phyloP scores from a whole-genome alignment of 495 filamentous ascomycete genomes.

The Cercophora sp. region DNA sequence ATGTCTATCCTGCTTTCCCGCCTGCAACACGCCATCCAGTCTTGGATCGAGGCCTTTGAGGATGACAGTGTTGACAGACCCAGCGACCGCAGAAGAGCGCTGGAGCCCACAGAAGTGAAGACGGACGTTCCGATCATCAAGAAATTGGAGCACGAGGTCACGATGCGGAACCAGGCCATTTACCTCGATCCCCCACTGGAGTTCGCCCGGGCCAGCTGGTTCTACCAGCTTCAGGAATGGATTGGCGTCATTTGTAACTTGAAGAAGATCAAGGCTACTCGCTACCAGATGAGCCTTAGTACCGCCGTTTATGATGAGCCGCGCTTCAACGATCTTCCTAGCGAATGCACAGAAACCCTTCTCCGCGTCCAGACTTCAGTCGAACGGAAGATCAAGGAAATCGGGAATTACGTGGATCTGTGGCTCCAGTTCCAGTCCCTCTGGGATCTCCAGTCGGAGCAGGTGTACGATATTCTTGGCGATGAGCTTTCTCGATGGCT shows the following conservation, averaged over 20 bases:
- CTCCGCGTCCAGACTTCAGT: constrained; percentile 73
- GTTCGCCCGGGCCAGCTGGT: constrained; percentile 89
- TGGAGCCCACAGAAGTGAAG: constrained; percentile 35
- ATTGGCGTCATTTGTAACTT: constrained; percentile 88
- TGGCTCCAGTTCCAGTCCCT: constrained; percentile 98
- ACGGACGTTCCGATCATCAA: constrained; percentile 55
- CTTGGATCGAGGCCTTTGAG: constrained; percentile 82
- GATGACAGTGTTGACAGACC: constrained; percentile 51
- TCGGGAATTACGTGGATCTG: constrained; percentile 83
- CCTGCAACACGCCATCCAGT: constrained; percentile 71
- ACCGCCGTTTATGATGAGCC: constrained; percentile 60
- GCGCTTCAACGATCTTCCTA: constrained; percentile 83
- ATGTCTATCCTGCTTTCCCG: constrained; percentile 70
- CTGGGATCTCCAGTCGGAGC: constrained; percentile 94
- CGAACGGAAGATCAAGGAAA: constrained; percentile 70
- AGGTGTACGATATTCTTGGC: constrained; percentile 87
- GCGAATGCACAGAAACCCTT: constrained; percentile 71
- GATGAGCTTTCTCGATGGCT: constrained; percentile 90
- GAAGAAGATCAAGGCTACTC: constrained; percentile 85
- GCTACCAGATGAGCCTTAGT: constrained; percentile 82
- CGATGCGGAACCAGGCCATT: constrained; percentile 94
- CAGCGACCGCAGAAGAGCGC: constrained; percentile 41
- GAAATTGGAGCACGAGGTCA: constrained; percentile 79
- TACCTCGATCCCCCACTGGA: constrained; percentile 91
- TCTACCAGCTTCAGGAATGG: constrained; percentile 87